Evolutionary conservation across 139 green algal species (phyloP), one percentile per base, ranked within the genome.

Genomic region (Coelastrella sp.): DNA sequence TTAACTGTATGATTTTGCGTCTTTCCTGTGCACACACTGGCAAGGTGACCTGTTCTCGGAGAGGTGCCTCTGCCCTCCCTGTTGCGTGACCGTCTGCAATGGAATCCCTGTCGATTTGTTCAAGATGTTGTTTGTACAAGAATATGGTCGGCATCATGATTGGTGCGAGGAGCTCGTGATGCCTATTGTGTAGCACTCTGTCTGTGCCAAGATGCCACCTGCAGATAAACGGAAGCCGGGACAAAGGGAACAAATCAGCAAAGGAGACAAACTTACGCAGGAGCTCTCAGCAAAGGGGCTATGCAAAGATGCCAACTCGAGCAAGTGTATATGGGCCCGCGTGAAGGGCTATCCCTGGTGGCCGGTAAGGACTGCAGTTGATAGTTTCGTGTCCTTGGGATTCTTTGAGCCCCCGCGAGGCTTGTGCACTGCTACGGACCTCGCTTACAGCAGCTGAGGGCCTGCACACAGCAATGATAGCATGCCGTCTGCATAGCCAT

Each of bases 341-440:
- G 92, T 98, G 11, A 96, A 95, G 82, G 95, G 96, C 68, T 97
- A 94, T 86, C 96, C 96, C 0, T 92, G 79, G 57, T 98, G 96
- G 96, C 96, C 96, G 91, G 96, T 98, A 76, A 91, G 94, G 83
- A 70, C 0, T 49, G 35, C 35, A 49, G 35, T 49, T 49, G 35
- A 49, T 1, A 49, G 35, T 49, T 49, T 49, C 1, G 35, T 49
- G 35, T 49, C 35, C 35, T 49, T 3, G 35, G 35, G 35, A 49
- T 49, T 3, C 35, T 49, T 49, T 49, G 35, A 25, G 4, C 15
- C 19, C 3, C 15, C 68, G 68, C 68, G 68, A 76, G 68, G 68
- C 68, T 76, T 25, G 68, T 24, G 8, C 7, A 19, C 7, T 27
- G 68, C 19, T 76, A 19, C 68, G 10, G 17, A 11, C 17, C 15